Percentiles rank a stretch among this genome's conserved stretches.
Conservation (phyloP, 148 eudicot species). For the Dianthus caryophyllus region DNA sequence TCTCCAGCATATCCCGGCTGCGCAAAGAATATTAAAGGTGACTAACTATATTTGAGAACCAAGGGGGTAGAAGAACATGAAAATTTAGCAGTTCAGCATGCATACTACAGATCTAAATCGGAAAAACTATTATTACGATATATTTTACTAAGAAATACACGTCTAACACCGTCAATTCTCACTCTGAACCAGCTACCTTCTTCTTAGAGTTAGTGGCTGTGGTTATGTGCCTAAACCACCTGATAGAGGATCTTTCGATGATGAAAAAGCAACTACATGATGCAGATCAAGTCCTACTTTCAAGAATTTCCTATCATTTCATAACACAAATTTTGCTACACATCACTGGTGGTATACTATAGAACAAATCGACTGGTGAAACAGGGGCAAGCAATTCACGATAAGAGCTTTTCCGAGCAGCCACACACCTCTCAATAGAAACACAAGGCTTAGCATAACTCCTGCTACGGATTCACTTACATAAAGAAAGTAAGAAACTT, state of each 20-base stretch:
- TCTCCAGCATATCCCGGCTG: constrained; percentile 86
- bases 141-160: not conserved
- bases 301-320: not conserved
- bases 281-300: not conserved
- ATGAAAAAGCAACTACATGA: not conserved
- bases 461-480: not conserved
- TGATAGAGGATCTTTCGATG: not conserved
- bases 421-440: not conserved
- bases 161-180: not conserved
- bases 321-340: not conserved
- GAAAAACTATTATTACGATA: not conserved
- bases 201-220: not conserved
- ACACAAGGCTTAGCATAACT: not conserved
- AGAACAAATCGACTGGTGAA: not conserved
- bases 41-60: not conserved
- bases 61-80: not conserved
- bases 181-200: not conserved
- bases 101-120: not conserved
- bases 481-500: not conserved
- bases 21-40: constrained; percentile 4
- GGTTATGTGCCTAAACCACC: not conserved
- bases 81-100: not conserved
- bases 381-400: not conserved
- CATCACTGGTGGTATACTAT: not conserved
- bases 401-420: not conserved